These are phyloP conservation scores for Globisporangium cederbergense DNA, from an alignment of 352 stramenopile genomes.

Conservation along the genomic window DNA sequence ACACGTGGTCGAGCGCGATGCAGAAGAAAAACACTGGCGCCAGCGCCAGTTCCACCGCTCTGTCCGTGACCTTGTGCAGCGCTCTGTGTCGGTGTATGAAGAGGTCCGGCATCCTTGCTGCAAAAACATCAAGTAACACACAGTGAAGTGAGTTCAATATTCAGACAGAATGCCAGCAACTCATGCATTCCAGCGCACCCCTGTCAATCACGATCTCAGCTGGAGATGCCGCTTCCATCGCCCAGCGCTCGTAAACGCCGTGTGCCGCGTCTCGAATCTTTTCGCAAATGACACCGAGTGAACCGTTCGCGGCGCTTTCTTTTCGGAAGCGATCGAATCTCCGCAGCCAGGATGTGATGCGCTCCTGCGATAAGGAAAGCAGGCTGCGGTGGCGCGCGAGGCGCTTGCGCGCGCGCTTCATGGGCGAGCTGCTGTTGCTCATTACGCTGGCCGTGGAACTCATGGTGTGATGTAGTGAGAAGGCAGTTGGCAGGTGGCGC, in stretches of 20 bases:
- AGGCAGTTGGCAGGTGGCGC: not conserved
- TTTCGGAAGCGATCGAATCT: conserved; percentile 10
- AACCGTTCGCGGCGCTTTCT: conserved; percentile 3
- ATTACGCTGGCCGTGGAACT: not conserved
- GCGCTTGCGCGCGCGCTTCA: conserved; percentile 8
- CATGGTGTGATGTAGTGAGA: not conserved
- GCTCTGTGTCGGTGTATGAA: not conserved
- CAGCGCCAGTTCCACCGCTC: conserved; percentile 30
- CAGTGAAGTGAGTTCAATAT: not conserved
- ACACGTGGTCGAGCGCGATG: conserved; percentile 26
- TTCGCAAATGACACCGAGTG: conserved; percentile 2
- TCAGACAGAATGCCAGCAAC: not conserved
- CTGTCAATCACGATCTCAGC: not conserved
- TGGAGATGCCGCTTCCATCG: not conserved
- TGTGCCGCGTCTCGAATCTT: not conserved
- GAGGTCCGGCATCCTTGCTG: not conserved
- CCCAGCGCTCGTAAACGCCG: not conserved
- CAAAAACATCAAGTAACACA: not conserved
- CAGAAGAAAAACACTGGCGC: conserved; percentile 45
- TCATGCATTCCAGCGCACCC: not conserved
- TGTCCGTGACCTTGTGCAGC: conserved; percentile 21
- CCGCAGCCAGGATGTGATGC: conserved; percentile 4
- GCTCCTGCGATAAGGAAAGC: conserved; percentile 3
- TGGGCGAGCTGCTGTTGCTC: not conserved
- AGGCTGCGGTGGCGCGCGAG: not conserved